phyloP scores from a whole-genome alignment of 305 asterid species.

The Nicotiana rustica region DNA sequence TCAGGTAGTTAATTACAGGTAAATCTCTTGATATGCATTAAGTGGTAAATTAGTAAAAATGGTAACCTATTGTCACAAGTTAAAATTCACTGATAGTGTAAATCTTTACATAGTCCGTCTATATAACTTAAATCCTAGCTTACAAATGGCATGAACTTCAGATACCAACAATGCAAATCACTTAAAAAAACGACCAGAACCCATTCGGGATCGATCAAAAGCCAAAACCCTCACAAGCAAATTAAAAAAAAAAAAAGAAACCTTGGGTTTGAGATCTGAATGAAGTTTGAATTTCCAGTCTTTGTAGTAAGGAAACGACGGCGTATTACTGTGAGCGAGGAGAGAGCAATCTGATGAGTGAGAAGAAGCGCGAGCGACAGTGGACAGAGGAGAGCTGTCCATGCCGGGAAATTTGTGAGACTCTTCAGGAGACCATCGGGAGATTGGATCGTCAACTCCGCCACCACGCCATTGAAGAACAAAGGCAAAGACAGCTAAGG shows the following conservation, averaged over 20 bases:
- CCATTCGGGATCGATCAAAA: conserved; percentile 24
- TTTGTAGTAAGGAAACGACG: conserved; percentile 60
- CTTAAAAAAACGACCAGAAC: not conserved
- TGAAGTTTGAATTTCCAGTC: conserved; percentile 58
- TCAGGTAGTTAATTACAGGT: too few species aligned
- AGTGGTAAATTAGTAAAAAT: too few species aligned
- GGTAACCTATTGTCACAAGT: too few species aligned
- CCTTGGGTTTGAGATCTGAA: conserved; percentile 68
- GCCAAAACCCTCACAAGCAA: not conserved
- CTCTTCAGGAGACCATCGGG: conserved; percentile 87
- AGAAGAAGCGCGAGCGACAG: conserved; percentile 40
- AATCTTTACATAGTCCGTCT: too few species aligned
- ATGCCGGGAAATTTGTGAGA: conserved; percentile 80
- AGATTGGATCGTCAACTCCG: conserved; percentile 86
- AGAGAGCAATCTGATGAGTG: conserved; percentile 48
- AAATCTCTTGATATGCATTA: too few species aligned
- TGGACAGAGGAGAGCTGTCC: conserved; percentile 53
- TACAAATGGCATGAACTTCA: not conserved
- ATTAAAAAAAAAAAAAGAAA: not conserved
- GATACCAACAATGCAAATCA: conserved; percentile 7
- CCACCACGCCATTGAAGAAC: conserved; percentile 97
- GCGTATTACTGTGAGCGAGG: conserved; percentile 40
- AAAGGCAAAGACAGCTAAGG: conserved; percentile 81
- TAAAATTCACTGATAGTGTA: too few species aligned
- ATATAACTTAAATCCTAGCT: not conserved